Conservation (phyloP, 306 rosid genomes). For the Cucurbita maxima region DNA sequence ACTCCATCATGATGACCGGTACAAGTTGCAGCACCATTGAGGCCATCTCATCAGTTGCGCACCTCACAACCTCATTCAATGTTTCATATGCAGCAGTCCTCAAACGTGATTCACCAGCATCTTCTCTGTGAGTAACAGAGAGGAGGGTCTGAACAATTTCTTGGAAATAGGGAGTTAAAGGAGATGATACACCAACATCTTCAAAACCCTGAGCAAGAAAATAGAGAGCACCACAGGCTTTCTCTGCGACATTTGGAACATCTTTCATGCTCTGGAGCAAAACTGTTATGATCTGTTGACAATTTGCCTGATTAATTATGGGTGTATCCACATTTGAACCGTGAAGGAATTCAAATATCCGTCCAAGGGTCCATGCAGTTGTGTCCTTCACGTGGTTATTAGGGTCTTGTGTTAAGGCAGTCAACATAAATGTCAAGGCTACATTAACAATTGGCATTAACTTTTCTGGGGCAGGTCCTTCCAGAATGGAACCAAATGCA, state of each 20-base stretch:
- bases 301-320: constrained; percentile 56
- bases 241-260: constrained; percentile 93
- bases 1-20: constrained; percentile 67
- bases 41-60: constrained; percentile 78
- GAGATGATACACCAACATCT: constrained; percentile 54
- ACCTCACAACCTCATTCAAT: constrained; percentile 84
- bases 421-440: constrained; percentile 68
- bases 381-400: constrained; percentile 90
- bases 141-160: constrained; percentile 72
- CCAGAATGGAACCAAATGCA: constrained; percentile 89
- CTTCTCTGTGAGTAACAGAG: constrained; percentile 68
- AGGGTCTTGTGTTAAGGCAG: constrained; percentile 63
- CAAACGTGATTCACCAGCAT: constrained; percentile 81
- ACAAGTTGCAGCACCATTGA: constrained; percentile 63
- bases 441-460: constrained; percentile 67
- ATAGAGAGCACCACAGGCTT: constrained; percentile 91
- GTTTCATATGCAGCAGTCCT: constrained; percentile 93
- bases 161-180: constrained; percentile 63
- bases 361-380: constrained; percentile 93
- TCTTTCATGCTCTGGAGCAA: constrained; percentile 84
- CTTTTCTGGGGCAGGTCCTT: constrained; percentile 87
- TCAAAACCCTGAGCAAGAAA: constrained; percentile 91
- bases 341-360: constrained; percentile 89
- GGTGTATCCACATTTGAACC: constrained; percentile 73
- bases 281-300: constrained; percentile 68